Evolutionary conservation across 352 stramenopile genomes (phyloP), one percentile per base, ranked within the genome.

Genomic region (Globisporangium yorkense): DNA sequence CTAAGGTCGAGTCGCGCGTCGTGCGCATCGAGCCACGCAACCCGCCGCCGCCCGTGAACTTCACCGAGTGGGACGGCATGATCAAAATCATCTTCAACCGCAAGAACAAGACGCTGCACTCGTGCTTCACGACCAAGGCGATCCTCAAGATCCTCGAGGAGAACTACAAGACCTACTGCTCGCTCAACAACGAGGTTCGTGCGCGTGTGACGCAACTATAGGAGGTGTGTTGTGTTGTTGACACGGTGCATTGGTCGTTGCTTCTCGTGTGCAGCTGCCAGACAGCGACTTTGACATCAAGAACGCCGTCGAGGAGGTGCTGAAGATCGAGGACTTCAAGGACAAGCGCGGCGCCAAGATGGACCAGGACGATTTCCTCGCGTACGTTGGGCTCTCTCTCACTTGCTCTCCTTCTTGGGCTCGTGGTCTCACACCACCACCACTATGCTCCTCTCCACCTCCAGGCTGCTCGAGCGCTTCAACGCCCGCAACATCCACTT

Each of bases 11-110:
- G 65, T 98, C 94, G 35, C 88, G 92, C 21, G 94, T 98, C 46
- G 92, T 98, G 53, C 88, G 97, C 59, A 99, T 99, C 61, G 96
- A 99, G 77, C 88, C 97, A 16, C 88, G 94, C 52, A 99, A 99
- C 75, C 97, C 97, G 55, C 96, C 96, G 18, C 97, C 97, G n/a
- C 91, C 94, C 0, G 96, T 99, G 40, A 99, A 99, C 79, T 99
- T 99, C 72, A 96, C 84, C 67, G 97, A 99, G 78, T 99, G 97
- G 97, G 97, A 99, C 72, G 97, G 97, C 40, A 98, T 99, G 90
- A 93, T 99, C 65, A 96, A 98, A 64, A 90, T 99, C 63, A 77
- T 98, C 48, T 99, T 99, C 75, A 99, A 99, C 77, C 86, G 97
- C 40, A 99, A 99, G 77, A 99, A 99, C 78, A 99, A 99, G 84